These are phyloP conservation scores for Tremella mesenterica DNA, from an alignment of 768 basidiomycete species.

Conservation along the genomic window DNA sequence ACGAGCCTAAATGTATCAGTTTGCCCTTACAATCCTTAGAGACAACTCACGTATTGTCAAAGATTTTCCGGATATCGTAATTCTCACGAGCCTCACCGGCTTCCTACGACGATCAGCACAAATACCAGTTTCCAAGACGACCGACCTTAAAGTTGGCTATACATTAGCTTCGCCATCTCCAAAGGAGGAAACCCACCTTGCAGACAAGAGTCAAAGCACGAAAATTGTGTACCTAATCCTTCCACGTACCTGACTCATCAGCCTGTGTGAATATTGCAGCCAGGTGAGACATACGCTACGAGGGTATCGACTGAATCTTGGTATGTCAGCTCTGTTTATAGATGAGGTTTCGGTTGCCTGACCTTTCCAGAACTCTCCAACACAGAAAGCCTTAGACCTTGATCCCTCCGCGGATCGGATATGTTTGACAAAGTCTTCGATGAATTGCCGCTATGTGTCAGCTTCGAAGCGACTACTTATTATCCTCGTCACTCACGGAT, in stretches of 20 bases:
- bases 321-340: background rate
- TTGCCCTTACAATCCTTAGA: too few relatives aligned
- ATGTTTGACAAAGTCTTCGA: conserved; percentile 46
- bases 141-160: conserved; percentile 38
- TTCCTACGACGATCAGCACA: too few relatives aligned
- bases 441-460: conserved; percentile 45
- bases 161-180: background rate
- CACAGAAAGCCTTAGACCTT: conserved; percentile 53
- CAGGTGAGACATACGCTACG: too few relatives aligned
- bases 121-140: too few relatives aligned
- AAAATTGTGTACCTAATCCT: conserved; percentile 51
- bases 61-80: conserved; percentile 69
- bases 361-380: conserved; percentile 76
- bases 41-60: conserved; percentile 64
- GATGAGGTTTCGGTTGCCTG: conserved; percentile 51
- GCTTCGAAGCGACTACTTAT: too few relatives aligned
- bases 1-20: too few relatives aligned
- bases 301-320: conserved; percentile 36
- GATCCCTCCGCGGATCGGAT: conserved; percentile 45
- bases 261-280: too few relatives aligned
- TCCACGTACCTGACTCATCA: too few relatives aligned
- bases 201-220: conserved; percentile 86
- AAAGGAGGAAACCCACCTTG: conserved; percentile 47
- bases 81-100: conserved; percentile 61
- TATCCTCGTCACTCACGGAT: conserved; percentile 17